Evolutionary conservation across 768 basidiomycete genomes (phyloP), one percentile per base, ranked within the genome.

Genomic region (Scleroderma citrinum): DNA sequence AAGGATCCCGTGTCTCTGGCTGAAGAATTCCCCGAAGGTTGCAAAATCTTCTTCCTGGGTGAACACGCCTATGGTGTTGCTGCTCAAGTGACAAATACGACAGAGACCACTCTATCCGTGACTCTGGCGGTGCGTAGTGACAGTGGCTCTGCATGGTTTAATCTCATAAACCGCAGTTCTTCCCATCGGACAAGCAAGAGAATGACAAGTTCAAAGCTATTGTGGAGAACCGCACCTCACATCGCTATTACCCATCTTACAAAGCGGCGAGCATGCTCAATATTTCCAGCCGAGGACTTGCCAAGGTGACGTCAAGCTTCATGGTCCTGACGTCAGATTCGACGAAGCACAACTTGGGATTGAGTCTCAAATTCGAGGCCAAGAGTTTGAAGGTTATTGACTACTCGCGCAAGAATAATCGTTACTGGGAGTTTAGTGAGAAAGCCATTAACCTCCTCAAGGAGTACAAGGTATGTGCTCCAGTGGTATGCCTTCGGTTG

Each of bases 51-150:
- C 70, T 98, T 97, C 81, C 76, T 98, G 7, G 94, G 95, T 14
- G 86, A 90, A 60, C 85, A 92, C 62, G 92, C 89, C 0, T 99
- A 95, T 60, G 96, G 96, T n/a, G 85, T 90, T 3, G 92, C 95
- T 13, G 93, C 94, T 0, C 88, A 93, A 59, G 91, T 99, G 11
- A 76, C 81, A 34, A 76, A 70, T 0, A 90, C 92, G 0, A 78
- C 77, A 0, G 79, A 87, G 3, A 75, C 77, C 2, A 72, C 80
- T 1, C 69, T 98, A 12, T 85, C 91, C 10, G 87, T 98, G 42
- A 69, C 90, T 38, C 78, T 97, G 50, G 94, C 92, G n/a, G 92
- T 95, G 60, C 52, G 75, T 62, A 16, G 5, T 20, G 14, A 19
- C 38, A 13, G 41, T 44, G 20, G 23, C 7, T 49, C 14, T 19